Evolutionary conservation across 345 rosid species (phyloP), one percentile per base, ranked within the genome.

Genomic region (Populus pruinosa): DNA sequence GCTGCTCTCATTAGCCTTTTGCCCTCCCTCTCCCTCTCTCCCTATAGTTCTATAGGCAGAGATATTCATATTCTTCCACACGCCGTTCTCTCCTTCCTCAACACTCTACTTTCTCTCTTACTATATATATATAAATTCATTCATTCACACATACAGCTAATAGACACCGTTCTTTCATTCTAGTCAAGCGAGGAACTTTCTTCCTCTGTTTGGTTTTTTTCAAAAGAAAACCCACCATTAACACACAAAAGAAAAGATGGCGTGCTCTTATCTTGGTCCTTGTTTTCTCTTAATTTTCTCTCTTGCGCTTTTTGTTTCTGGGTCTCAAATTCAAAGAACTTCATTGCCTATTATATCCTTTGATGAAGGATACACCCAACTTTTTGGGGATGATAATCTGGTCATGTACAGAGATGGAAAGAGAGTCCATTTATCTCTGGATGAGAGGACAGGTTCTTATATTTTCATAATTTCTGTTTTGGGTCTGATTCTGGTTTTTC

Each of bases 361-460:
- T 73, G 99, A 96, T 75, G 99, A 96, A 86, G 94, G 98, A 2
- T 96, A 96, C 80, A 79, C 86, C 33, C 97, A 94, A 53, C 91
- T 96, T 76, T 96, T 96, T 72, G 99, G 99, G 62, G 93, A 94
- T 55, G 86, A 91, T 80, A 92, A 94, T 80, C 85, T 96, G 61
- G 85, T 87, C 76, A 77, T 93, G 74, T 95, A 82, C 72, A 83
- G 81, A 76, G 97, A 96, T 83, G 99, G 99, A 33, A 88, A 90
- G 75, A 81, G 91, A 33, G 93, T 93, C 81, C 94, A 90, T 83
- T 87, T 96, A 80, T 83, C 93, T 43, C 92, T 96, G 21, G 92
- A 94, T 82, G 97, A 96, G 78, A 83, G 94, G 53, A 93, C 99
- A 86, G 99, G 98, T 93, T n/a, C 7, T 29, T 0, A 25, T 9